Evolutionary conservation across 257 asterid species (phyloP).

Genomic region (Forsythia suspensa): DNA sequence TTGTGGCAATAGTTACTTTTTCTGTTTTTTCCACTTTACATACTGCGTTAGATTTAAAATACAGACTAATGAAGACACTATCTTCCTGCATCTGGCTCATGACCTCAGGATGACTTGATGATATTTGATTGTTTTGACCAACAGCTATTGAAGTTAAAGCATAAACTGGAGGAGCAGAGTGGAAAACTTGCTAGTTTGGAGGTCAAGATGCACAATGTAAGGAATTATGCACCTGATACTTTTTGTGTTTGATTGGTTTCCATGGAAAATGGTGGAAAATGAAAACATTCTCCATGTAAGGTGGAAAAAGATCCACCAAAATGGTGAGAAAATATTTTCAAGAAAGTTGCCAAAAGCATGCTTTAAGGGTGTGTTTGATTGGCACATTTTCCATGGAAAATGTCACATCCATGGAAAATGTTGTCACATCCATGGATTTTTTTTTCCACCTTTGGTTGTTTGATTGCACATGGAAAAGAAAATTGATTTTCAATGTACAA

Average conservation of each 20-base stretch:
- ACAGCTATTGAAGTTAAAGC: constrained; percentile 36
- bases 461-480: too few species aligned
- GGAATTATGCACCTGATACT: constrained; percentile 17
- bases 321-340: too few species aligned
- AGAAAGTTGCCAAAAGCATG: too few species aligned
- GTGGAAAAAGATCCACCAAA: too few species aligned
- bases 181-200: constrained; percentile 39
- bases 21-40: not conserved
- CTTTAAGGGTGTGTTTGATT: too few species aligned
- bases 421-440: too few species aligned
- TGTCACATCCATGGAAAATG: too few species aligned
- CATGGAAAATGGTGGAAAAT: too few species aligned
- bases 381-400: too few species aligned
- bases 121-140: constrained; percentile 5
- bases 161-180: constrained; percentile 45
- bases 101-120: constrained; percentile 13
- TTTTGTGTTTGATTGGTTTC: not conserved
- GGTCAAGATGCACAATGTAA: constrained; percentile 47
- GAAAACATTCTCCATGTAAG: too few species aligned
- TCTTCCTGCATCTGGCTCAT: constrained; percentile 5
- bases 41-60: not conserved
- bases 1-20: constrained; percentile 9
- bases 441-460: too few species aligned
- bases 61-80: constrained; percentile 5
- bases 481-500: too few species aligned